Base-by-base conservation (phyloP, 2,329 filamentous ascomycete species). In the Fusarium sp. region DNA sequence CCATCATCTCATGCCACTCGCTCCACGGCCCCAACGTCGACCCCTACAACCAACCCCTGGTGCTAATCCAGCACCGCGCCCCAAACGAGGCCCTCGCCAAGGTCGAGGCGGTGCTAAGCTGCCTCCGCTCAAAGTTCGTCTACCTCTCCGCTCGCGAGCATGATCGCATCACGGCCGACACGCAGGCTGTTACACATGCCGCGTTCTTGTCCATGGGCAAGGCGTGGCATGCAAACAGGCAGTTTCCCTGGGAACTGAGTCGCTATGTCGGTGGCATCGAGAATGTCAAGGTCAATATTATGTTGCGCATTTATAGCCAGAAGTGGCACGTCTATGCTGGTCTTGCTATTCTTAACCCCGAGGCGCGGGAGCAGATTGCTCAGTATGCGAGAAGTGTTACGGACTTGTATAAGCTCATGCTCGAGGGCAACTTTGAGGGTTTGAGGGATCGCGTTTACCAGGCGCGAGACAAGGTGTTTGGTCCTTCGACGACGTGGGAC, bases 261-360 rank as follows among this genome's bases (percentile, higher is more conserved):
- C 94, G 96, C 72, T 99, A 98, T 83, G 91, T 98, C 5, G 96
- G 96, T 67, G 97, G 96, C 62, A 97, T 99, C 79, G 96, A 99
- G 84, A 99, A 99, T 82, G 96, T 98, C 78, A 99, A 99, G 86
- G 98, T 98, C 86, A 99, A 99, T 85, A 92, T 98, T 76, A 98
- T 95, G 76, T 87, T 99, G 75, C 95, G 96, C 77, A 98, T 99
- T 85, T 99, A 98, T 86, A 92, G 93, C 69, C 97, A 98, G 83
- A 99, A 98, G 84, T 99, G 97, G 97, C 97, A 99, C 85, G 96
- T 99, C 67, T 99, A 99, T 83, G 96, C 96, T 22, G 96, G 96
- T 0, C 92, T 99, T 10, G 96, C 97, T 13, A 99, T 99, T 80
- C 89, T 99, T 67, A 99, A 99, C 82, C 96, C 96, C 0, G 93